Evolutionary conservation across 768 basidiomycete genomes (phyloP), one percentile per base, ranked within the genome.

Genomic region (Kwoniella sp.): DNA sequence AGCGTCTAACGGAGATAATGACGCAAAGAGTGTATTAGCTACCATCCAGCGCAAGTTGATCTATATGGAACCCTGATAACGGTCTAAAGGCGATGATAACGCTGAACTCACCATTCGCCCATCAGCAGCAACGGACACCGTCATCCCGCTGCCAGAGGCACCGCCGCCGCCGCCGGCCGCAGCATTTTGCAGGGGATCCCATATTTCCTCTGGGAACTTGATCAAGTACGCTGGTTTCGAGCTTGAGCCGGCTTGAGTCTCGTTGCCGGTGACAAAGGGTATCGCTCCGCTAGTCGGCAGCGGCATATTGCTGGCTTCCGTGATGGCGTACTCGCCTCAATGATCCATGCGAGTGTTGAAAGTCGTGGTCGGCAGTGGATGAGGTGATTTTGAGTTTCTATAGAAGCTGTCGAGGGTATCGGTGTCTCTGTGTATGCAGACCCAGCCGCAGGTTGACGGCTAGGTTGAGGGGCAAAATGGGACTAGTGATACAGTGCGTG

Each of bases 201-300:
- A 76, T 26, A 67, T 59, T 23, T 73, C 70, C 50, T 73, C 66
- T 28, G 72, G 66, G 48, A 73, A 69, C 28, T 63, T 59, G 47
- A 76, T 58, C 29, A 73, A 64, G 41, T 55, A 76, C 15, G 74
- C 74, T 11, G 41, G 3, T 20, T 45, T 45, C 15, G 41, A 45
- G 8, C 41, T 45, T 45, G 5, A 7, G 20, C 41, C 41, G 8
- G 41, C 41, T 7, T 45, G 41, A 17, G 41, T 20, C 20, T 45
- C 41, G 41, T 45, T 7, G 15, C 41, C 41, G 15, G 17, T 45
- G 11, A 45, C 57, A 0, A 66, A 31, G 8, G 65, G 58, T 15
- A 65, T 55, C 11, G 54, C 23, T 1, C 65, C 65, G 31, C 53
- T 48, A 22, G 59, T 45, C 13, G 65, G 58, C 2, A 61, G 55